Conservation (phyloP, 2,329 filamentous ascomycete genomes). For the Pestalotiopsis sp. region DNA sequence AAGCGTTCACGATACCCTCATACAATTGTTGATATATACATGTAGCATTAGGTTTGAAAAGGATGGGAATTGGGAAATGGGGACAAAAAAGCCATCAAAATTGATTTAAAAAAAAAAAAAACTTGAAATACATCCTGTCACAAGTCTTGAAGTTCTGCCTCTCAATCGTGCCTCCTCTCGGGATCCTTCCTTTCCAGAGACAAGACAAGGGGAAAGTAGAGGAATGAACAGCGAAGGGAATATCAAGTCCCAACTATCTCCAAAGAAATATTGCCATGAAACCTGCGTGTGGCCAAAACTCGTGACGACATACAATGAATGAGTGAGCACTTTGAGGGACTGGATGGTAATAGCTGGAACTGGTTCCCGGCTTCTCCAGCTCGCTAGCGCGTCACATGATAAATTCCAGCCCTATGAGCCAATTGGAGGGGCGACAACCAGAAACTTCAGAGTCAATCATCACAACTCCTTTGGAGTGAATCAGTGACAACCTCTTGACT, state of each 20-base stretch:
- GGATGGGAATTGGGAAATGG: neutral
- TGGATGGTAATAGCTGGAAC: neutral
- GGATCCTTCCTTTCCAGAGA: neutral
- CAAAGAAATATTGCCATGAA: neutral
- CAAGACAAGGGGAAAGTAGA: neutral
- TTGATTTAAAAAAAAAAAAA: neutral
- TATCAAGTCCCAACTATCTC: too few relatives aligned
- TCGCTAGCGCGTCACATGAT: constrained; percentile 23
- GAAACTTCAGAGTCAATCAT: neutral
- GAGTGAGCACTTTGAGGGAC: neutral
- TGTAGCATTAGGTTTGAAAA: neutral
- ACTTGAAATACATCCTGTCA: neutral
- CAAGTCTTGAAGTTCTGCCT: too few relatives aligned
- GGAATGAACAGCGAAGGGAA: neutral
- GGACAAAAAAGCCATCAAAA: neutral
- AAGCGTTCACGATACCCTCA: neutral
- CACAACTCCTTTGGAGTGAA: neutral
- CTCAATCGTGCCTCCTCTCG: neutral
- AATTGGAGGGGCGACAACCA: neutral
- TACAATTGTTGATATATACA: neutral
- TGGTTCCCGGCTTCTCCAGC: neutral
- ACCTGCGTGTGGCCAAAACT: neutral
- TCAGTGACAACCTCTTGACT: too few relatives aligned
- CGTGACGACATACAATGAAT: neutral
- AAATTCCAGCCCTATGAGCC: constrained; percentile 24